These are phyloP conservation scores for Fusarium sp. DNA, from an alignment of 2,329 filamentous ascomycete species.

Conservation along the genomic window DNA sequence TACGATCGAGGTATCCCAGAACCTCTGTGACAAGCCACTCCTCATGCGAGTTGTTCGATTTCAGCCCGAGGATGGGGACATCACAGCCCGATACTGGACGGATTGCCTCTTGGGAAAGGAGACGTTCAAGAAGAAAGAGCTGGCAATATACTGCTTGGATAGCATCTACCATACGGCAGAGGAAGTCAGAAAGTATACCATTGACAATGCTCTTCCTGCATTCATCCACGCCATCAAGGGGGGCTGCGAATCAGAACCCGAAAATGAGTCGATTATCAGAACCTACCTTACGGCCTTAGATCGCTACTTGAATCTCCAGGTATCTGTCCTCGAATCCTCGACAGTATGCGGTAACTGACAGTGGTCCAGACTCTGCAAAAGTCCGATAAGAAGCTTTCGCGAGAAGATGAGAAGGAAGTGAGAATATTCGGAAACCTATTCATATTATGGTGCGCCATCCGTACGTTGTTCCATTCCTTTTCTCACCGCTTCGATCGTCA, in stretches of 20 bases:
- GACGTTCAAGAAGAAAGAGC: slow-evolving; percentile 50
- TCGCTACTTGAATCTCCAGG: slow-evolving; percentile 44
- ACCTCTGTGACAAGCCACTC: slow-evolving; percentile 57
- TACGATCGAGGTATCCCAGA: slow-evolving; percentile 59
- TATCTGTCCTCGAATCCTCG: slow-evolving; percentile 18
- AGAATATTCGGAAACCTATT: slow-evolving; percentile 60
- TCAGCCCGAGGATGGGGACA: slow-evolving; percentile 55
- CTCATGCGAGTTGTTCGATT: slow-evolving; percentile 61
- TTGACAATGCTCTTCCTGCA: slow-evolving; percentile 47
- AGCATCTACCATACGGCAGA: slow-evolving; percentile 55
- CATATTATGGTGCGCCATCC: slow-evolving; percentile 62
- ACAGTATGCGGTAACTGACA: neutral
- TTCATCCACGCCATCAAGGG: slow-evolving; percentile 47
- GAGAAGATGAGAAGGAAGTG: slow-evolving; percentile 49
- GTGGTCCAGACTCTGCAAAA: slow-evolving; percentile 1
- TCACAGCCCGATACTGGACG: slow-evolving; percentile 58
- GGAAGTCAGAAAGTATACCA: slow-evolving; percentile 57
- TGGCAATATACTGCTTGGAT: slow-evolving; percentile 60
- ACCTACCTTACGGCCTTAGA: slow-evolving; percentile 44
- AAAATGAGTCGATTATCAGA: slow-evolving; percentile 35
- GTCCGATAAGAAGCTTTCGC: neutral
- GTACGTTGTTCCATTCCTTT: slow-evolving; percentile 54
- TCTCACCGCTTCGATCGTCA: neutral
- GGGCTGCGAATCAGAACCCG: slow-evolving; percentile 4
- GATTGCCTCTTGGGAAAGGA: slow-evolving; percentile 48